A percentile compares a stretch with the other conserved stretches of the same genome.
These are phyloP conservation scores for Ophiostoma triangulosporum DNA, from an alignment of 2,329 filamentous ascomycete genomes.

Conservation along the genomic window DNA sequence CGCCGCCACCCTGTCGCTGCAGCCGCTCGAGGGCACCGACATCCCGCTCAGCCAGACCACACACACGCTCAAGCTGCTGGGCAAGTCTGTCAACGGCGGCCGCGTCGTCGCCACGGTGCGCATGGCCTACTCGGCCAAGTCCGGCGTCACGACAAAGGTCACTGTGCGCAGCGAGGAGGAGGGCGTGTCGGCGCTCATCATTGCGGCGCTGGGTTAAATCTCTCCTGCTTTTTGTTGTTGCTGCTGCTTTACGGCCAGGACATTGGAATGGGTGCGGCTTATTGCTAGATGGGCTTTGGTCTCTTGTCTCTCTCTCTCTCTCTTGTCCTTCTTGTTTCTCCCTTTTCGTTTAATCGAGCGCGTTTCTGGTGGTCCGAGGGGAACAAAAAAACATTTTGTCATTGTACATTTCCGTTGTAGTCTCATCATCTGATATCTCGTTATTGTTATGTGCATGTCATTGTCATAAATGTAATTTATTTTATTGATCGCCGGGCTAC, in stretches of 20 bases:
- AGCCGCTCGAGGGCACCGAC: conserved; percentile 88
- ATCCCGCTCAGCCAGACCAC: conserved; percentile 78
- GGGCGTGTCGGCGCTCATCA: conserved; percentile 69
- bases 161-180: conserved; percentile 86
- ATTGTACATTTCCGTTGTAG: not conserved
- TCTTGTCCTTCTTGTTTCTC: not conserved
- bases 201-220: conserved; percentile 67
- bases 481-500: not conserved
- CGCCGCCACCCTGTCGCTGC: conserved; percentile 71
- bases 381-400: conserved; percentile 3
- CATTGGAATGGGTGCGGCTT: not conserved
- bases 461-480: not conserved
- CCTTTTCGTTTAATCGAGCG: not conserved
- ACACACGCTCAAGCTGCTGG: conserved; percentile 88
- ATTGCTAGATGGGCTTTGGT: not conserved
- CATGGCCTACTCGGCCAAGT: conserved; percentile 90
- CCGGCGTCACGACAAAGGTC: conserved; percentile 92
- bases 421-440: conserved; percentile 1
- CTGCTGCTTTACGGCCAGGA: not conserved
- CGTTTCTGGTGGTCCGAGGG: conserved; percentile 4
- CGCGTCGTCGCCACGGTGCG: conserved; percentile 75
- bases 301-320: not conserved
- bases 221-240: not conserved
- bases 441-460: not conserved
- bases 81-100: conserved; percentile 85